Conservation (phyloP, 495 filamentous ascomycete species). For the Aspergillus bertholletiae region DNA sequence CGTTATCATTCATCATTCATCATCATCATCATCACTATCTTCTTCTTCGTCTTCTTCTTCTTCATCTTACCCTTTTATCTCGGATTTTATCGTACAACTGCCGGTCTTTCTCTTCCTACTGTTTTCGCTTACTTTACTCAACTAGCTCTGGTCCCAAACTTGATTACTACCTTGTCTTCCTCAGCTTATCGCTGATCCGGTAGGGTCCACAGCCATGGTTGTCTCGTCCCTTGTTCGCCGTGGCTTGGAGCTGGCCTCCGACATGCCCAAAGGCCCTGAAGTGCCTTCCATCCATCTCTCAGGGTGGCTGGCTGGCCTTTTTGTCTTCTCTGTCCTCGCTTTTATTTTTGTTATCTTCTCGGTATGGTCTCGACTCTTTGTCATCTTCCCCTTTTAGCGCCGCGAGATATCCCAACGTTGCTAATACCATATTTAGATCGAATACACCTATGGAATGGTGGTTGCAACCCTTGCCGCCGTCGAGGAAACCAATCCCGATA, state of each 20-base stretch:
- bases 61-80: constrained; percentile 1
- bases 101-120: constrained; percentile 1
- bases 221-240: constrained; percentile 25
- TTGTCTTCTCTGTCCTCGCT: constrained; percentile 18
- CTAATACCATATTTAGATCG: constrained; percentile 23
- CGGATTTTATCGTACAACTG: not conserved
- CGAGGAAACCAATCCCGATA: constrained; percentile 57
- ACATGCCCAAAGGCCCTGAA: constrained; percentile 11
- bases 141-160: not conserved
- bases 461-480: constrained; percentile 58
- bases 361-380: constrained; percentile 11
- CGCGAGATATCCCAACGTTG: not conserved
- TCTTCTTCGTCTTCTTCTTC: constrained; percentile 5
- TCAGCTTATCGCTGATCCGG: not conserved
- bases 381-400: not conserved
- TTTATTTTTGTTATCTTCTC: constrained; percentile 14
- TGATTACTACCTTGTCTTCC: not conserved
- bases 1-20: not conserved
- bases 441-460: constrained; percentile 58
- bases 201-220: constrained; percentile 17
- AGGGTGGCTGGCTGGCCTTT: constrained; percentile 17
- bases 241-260: constrained; percentile 22
- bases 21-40: no score
- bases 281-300: constrained; percentile 14
- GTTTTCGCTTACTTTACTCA: not conserved